Base-by-base conservation (phyloP, 192 early-diverging fungal genomes). In the Mortierella antarctica region DNA sequence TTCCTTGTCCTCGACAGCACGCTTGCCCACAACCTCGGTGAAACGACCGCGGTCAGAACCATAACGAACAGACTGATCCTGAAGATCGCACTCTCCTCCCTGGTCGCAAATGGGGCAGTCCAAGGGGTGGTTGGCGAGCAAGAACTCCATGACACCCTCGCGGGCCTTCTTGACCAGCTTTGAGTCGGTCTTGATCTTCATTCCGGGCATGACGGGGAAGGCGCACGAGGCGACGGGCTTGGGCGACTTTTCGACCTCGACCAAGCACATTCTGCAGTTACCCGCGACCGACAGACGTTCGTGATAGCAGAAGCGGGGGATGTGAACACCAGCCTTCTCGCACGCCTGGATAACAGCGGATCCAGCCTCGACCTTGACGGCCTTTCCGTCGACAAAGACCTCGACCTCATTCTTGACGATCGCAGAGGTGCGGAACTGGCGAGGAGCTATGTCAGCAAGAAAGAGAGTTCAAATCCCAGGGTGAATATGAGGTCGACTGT, bases 201-300 rank as follows among this genome's bases (percentile, higher is more conserved):
- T 99, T 63, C 97, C 97, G 1, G 96, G 95, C 86, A 93, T 95
- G 51, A 98, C 96, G 31, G 97, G 97, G 90, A 95, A 96, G 17
- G 98, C 96, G 79, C 98, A 99, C 55, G 97, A 98, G 15, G 98
- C 97, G 21, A 96, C 87, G 48, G 97, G 93, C 85, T 99, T 99
- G 56, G 97, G 97, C 53, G 95, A 89, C 82, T 93, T 95, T 84
- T 97, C 97, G 45, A 99, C 86, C 87, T 99, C 98, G 42, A 99
- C 97, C 67, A 99, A 90, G 82, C 98, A 99, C 97, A 99, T 98
- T 82, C 98, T 94, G 83, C 98, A 99, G 91, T 99, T 99, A 77
- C 98, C 98, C 11, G 98, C 98, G 58, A 99, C 89, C 13, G 95
- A 93, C 49, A 99, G 89, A 53, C 98, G 94, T 81, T 83, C 78